A percentile compares a stretch with the other conserved stretches of the same genome.
Evolutionary conservation across 2,329 filamentous ascomycete species (phyloP).

Genomic region (Cytospora chrysosperma): DNA sequence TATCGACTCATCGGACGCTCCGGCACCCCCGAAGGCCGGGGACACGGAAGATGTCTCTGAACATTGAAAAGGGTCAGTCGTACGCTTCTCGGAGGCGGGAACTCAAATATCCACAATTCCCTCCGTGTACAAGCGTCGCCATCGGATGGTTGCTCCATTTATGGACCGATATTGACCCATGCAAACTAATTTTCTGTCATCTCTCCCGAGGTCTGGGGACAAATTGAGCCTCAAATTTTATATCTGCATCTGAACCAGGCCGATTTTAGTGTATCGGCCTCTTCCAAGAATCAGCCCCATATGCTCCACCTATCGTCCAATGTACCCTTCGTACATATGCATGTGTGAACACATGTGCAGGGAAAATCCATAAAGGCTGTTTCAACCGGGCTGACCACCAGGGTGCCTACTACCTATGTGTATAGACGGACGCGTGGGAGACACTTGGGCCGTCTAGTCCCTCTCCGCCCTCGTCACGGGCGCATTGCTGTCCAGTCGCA

Average conservation of each 20-base stretch:
- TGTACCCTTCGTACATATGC: too few relatives aligned
- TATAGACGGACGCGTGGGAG: neutral
- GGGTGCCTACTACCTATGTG: neutral
- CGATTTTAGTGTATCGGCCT: too few relatives aligned
- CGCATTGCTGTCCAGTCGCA: slow-evolving; percentile 1
- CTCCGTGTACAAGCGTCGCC: neutral
- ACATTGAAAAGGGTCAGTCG: neutral
- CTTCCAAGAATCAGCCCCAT: too few relatives aligned
- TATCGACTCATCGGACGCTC: too few relatives aligned
- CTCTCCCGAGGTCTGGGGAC: neutral
- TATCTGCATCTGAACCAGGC: neutral
- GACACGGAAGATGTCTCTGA: neutral
- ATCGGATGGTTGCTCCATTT: neutral
- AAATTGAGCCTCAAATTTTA: neutral
- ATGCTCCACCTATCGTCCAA: too few relatives aligned
- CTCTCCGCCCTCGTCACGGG: slow-evolving; percentile 15
- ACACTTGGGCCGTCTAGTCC: neutral
- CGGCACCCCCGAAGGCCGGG: neutral
- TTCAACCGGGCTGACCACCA: neutral
- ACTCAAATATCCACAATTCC: neutral
- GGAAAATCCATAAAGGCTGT: neutral
- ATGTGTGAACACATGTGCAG: neutral
- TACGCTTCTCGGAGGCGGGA: neutral
- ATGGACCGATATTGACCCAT: neutral
- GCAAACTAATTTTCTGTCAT: neutral